Evolutionary conservation across 768 basidiomycete species (phyloP).

Genomic region (Mycena kentingensis): DNA sequence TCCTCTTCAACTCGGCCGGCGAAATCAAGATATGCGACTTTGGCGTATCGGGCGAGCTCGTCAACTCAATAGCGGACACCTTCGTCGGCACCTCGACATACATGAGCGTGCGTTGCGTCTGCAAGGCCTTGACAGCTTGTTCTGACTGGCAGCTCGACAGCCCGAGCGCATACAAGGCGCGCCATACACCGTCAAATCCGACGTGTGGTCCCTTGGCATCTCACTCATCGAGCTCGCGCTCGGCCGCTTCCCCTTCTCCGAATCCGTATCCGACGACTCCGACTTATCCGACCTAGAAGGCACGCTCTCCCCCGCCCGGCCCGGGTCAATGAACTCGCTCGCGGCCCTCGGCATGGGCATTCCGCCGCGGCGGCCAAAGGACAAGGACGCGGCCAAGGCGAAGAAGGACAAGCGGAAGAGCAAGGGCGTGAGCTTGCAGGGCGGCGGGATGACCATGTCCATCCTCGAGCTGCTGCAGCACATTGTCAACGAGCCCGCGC

Average conservation of each 20-base stretch:
- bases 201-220: constrained; percentile 98
- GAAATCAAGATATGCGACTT: constrained; percentile 99
- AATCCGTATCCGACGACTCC: constrained; percentile 74
- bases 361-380: constrained; percentile 33
- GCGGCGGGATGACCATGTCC: constrained; percentile 59
- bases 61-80: constrained; percentile 98
- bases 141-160: too few species aligned
- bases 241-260: constrained; percentile 95
- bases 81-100: constrained; percentile 99
- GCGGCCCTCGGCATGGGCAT: constrained; percentile 40
- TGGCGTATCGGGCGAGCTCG: constrained; percentile 97
- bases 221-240: constrained; percentile 95
- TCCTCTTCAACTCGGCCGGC: constrained; percentile 89
- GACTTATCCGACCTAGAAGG: constrained; percentile 80
- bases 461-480: constrained; percentile 4
- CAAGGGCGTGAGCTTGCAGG: constrained; percentile 90
- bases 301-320: constrained; percentile 74
- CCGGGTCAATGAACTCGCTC: constrained; percentile 52
- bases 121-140: constrained; percentile 14
- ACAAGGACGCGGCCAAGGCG: constrained; percentile 42
- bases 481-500: constrained; percentile 31
- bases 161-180: constrained; percentile 99
- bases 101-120: constrained; percentile 81
- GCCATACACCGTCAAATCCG: constrained; percentile 97
- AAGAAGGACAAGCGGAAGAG: constrained; percentile 87